These are phyloP conservation scores for Fusarium sp. DNA, from an alignment of 2,329 filamentous ascomycete species.

Conservation along the genomic window DNA sequence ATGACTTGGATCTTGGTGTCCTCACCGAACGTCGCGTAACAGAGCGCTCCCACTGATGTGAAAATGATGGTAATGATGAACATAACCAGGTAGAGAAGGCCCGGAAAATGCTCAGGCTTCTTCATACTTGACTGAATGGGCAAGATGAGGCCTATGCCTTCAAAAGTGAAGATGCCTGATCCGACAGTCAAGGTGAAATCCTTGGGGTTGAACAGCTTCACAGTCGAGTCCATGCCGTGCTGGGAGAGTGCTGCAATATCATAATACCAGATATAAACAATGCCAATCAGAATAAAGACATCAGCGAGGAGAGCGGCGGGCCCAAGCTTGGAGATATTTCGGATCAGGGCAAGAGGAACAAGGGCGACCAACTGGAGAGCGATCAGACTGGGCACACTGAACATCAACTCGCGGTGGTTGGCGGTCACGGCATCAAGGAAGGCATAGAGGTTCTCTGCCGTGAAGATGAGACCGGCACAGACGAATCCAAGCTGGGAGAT, in stretches of 20 bases:
- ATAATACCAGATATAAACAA: slow-evolving; percentile 79
- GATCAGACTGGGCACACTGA: slow-evolving; percentile 67
- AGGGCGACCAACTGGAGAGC: slow-evolving; percentile 72
- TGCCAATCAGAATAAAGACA: slow-evolving; percentile 75
- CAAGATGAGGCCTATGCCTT: slow-evolving; percentile 80
- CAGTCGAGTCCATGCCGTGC: slow-evolving; percentile 67
- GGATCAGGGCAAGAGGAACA: slow-evolving; percentile 74
- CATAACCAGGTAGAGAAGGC: slow-evolving; percentile 76
- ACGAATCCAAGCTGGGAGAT: slow-evolving; percentile 83
- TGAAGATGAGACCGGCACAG: slow-evolving; percentile 81
- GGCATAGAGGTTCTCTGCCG: slow-evolving; percentile 76
- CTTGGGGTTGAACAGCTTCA: slow-evolving; percentile 76
- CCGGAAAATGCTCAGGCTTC: slow-evolving; percentile 73
- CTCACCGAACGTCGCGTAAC: slow-evolving; percentile 78
- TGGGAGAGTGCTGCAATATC: slow-evolving; percentile 68
- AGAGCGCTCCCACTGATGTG: slow-evolving; percentile 76
- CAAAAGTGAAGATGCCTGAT: slow-evolving; percentile 81
- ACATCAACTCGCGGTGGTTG: slow-evolving; percentile 61
- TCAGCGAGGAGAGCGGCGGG: slow-evolving; percentile 76
- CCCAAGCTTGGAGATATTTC: slow-evolving; percentile 80
- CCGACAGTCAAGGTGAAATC: slow-evolving; percentile 78
- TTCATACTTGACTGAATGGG: slow-evolving; percentile 82
- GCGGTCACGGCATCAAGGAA: slow-evolving; percentile 72
- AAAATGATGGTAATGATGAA: slow-evolving; percentile 78
- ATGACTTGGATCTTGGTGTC: slow-evolving; percentile 79